Evolutionary conservation across 257 asterid genomes (phyloP), one percentile per base, ranked within the genome.

Genomic region (Scutellaria galericulata): DNA sequence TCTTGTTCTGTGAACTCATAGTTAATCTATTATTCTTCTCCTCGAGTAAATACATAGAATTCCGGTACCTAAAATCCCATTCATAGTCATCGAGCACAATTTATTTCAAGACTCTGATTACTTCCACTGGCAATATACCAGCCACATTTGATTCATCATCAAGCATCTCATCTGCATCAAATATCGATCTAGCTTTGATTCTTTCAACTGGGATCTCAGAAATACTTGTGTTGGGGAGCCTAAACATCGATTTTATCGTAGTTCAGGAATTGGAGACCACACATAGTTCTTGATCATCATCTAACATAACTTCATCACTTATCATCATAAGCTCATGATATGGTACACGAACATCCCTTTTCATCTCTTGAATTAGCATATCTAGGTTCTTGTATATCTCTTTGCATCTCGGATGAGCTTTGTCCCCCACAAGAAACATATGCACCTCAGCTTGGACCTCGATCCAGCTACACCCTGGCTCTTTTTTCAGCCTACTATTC

Each of bases 391-490:
- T 81, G 52, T 90, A 93, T 63, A 93, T 86, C 73, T 89, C 91
- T 10, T 53, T 73, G 70, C 88, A 85, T 71, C 87, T 83, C 5
- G 96, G 96, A 85, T 93, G 98, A 57, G 95, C 89, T 86, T 87
- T 90, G 59, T 93, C 97, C 44, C 90, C 90, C 31, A 82, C 92
- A 80, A 90, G 89, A 79, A 93, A 90, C 97, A 86, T 89, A 40
- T 90, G 93, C 55, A 90, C 89, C 71, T 87, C 96, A 31, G 96
- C 83, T 68, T 83, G 88, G n/a, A 89, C 64, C 88, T 90, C 97
- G 42, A 89, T 79, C 98, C 97, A 89, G 83, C 97, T 93, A 79
- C 96, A 90, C 4, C 98, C 98, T 0, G 97, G 97, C 75, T 90
- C 96, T 62, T 90, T 93, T 51, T 80, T 90, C 68, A 93, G 73